Conservation (phyloP, 2,329 filamentous ascomycete species). For the Gaeumannomyces tritici region DNA sequence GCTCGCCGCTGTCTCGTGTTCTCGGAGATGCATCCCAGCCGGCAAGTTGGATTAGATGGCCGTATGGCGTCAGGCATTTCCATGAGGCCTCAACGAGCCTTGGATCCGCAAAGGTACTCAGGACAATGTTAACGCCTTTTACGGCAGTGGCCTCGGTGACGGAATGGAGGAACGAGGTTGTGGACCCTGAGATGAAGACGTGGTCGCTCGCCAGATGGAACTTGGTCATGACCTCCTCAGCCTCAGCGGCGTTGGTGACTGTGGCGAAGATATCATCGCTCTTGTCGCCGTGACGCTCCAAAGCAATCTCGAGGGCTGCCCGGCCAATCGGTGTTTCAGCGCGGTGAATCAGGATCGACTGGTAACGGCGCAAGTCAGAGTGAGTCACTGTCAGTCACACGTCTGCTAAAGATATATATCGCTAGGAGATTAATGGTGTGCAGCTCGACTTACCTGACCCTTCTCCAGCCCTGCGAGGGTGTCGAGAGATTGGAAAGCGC, state of each 20-base stretch:
- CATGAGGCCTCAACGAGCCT: constrained; percentile 11
- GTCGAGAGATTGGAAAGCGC: background rate
- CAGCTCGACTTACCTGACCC: constrained; percentile 1
- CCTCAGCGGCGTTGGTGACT: background rate
- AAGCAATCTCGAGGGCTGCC: background rate
- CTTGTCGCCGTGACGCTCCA: background rate
- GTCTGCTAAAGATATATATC: background rate
- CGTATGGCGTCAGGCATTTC: constrained; percentile 20
- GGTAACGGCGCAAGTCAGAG: background rate
- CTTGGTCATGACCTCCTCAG: background rate
- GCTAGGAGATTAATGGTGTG: too few relatives aligned
- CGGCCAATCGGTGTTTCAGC: background rate
- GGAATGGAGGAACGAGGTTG: background rate
- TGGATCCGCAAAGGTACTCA: background rate
- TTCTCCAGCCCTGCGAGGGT: background rate
- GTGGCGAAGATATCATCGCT: background rate
- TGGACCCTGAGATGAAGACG: background rate
- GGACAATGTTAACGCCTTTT: background rate
- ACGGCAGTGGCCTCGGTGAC: background rate
- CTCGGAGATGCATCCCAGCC: constrained; percentile 19
- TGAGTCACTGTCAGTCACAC: background rate
- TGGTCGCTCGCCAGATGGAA: background rate
- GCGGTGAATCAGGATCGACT: constrained; percentile 1
- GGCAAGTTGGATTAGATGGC: constrained; percentile 21
- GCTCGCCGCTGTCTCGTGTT: constrained; percentile 5